Evolutionary conservation across 2,329 filamentous ascomycete species (phyloP).

Genomic region (Colletotrichum paranaense): DNA sequence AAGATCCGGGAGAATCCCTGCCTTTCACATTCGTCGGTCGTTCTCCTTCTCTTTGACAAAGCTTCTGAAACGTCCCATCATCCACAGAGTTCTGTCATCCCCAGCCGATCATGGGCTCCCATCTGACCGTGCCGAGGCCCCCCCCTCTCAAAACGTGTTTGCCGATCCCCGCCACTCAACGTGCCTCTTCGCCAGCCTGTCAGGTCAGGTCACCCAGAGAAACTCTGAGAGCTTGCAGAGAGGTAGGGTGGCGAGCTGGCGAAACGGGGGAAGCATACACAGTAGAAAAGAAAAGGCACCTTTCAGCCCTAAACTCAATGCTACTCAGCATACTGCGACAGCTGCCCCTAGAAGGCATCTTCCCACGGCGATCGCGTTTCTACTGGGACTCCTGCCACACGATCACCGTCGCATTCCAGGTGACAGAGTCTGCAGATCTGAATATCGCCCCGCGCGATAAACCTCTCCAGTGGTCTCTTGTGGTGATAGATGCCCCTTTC

Average conservation of each 20-base stretch:
- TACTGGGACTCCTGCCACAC: not conserved
- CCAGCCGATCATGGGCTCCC: not conserved
- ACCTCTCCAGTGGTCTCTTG: not conserved
- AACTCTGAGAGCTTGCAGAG: not conserved
- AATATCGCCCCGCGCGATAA: not conserved
- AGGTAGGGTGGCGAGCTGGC: no score
- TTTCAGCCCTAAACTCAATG: not conserved
- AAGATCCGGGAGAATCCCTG: not conserved
- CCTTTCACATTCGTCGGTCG: not conserved
- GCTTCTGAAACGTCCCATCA: conserved; percentile 14
- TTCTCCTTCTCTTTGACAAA: no score
- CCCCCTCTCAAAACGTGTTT: not conserved
- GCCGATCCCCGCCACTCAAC: conserved; percentile 10
- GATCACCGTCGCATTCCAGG: conserved; percentile 9
- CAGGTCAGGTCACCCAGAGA: not conserved
- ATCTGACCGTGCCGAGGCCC: not conserved
- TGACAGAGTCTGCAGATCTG: conserved; percentile 6
- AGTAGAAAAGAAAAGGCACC: not conserved
- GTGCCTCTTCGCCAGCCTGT: not conserved
- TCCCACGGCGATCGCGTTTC: not conserved
- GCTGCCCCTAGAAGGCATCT: not conserved
- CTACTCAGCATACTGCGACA: not conserved
- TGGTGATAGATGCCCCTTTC: not conserved
- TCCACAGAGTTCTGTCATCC: not conserved
- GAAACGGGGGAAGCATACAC: not conserved